Base-by-base conservation (phyloP, 2,329 filamentous ascomycete genomes). In the Cladophialophora bantiana region DNA sequence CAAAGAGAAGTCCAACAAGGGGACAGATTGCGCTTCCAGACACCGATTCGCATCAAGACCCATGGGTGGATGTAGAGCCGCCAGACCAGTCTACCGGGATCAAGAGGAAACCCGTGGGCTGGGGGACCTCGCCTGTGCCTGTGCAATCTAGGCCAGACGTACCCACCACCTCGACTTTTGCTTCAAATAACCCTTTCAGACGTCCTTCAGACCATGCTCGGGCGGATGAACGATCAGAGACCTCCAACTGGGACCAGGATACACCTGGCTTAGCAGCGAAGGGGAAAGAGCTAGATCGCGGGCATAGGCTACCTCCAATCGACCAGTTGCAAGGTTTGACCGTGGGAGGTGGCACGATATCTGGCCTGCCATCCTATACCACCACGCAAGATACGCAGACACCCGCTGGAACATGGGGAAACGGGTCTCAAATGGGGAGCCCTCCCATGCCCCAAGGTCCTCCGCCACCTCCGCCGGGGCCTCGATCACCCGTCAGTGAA, bases 171-270 rank as follows among this genome's bases (percentile, higher is more conserved):
- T 12, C 65, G 12, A 53, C 50, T 26, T 66, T 73, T 31, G 64
- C 69, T 12, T 74, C 72, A n/a, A 73, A 72, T 58, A 74, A 74
- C 59, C 72, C 72, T 10, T 74, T 71, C 63, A 63, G 71, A 52
- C 62, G 70, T 31, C 64, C 66, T 35, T 71, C 70, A 5, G 58
- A 56, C 15, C 35, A 56, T 15, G 18, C 18, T 26, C 15, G n/a
- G 15, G 48, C 20, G 53, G 63, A 62, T 26, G 61, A 48, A 9
- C 50, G 31, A 12, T 32, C 54, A 5, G 45, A 53, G 6, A 36
- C 10, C 9, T 56, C 65, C n/a, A 48, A 67, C 18, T 66, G 53
- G 66, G 55, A 53, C 13, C 59, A 66, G 20, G 50, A 61, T 18
- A 35, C 18, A 10, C 26, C n/a, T 38, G 48, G 18, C 15, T 13